Evolutionary conservation across 345 rosid species (phyloP), one percentile per base, ranked within the genome.

Genomic region (Boechera retrofracta): DNA sequence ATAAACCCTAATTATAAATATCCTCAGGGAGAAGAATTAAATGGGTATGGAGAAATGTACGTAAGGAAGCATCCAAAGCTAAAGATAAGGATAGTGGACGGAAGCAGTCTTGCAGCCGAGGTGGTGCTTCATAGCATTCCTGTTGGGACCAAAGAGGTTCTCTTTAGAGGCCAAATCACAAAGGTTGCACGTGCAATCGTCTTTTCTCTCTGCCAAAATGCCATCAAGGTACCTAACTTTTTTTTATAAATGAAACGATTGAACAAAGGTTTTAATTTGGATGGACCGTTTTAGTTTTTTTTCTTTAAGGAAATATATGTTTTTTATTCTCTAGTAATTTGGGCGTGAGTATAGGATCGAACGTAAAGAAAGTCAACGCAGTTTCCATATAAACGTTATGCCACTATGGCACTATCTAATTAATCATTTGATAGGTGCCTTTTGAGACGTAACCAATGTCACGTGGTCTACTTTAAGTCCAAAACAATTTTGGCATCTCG

Each of bases 71-170:
- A 85, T 75, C 91, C 88, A 7, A 59, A 44, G 38, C 69, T 87
- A 24, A 82, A 82, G 77, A 75, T 79, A 68, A 89, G 82, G 68
- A 76, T 91, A 59, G 91, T 91, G 49, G 93, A 91, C 52, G 97
- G 97, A 33, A 89, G 83, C 38, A 82, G 88, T 48, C 82, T 89
- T 33, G 90, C 87, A 7, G 88, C 76, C 13, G 88, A 88, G 16
- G 82, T 83, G 15, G 83, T 91, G 33, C 13, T 87, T 5, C 85
- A 86, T 39, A 85, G 76, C 82, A 76, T 91, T 64, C 97, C 90
- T 1, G 67, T 79, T 71, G 88, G 85, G 47, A 83, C 90, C 15
- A 82, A 58, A 2, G 84, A 84, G 56, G 84, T 91, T 38, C 64
- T 84, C 39, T 69, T 86, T 21, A 70, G 80, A 64, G 92, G 91